A percentile compares a stretch with the other conserved stretches of the same genome.
phyloP scores from a whole-genome alignment of 2,329 filamentous ascomycete species.

The Emmonsia crescens region DNA sequence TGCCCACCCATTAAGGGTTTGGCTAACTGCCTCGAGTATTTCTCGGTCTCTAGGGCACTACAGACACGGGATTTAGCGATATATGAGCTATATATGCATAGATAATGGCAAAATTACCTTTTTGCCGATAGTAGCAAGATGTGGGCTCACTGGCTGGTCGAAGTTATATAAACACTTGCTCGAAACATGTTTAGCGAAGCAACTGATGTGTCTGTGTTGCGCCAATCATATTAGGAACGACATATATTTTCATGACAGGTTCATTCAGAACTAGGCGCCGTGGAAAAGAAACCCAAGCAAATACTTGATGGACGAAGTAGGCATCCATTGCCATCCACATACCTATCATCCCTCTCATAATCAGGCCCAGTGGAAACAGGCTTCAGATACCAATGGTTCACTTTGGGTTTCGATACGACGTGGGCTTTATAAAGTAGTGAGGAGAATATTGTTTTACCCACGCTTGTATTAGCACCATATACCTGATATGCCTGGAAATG shows the following conservation, averaged over 20 bases:
- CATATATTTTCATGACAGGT: background rate
- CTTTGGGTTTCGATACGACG: slow-evolving; percentile 32
- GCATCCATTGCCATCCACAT: slow-evolving; percentile 12
- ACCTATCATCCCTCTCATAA: slow-evolving; percentile 61
- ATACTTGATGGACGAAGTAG: background rate
- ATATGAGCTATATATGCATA: background rate
- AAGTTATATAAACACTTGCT: slow-evolving; percentile 61
- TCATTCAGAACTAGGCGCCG: background rate
- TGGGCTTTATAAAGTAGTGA: slow-evolving; percentile 59
- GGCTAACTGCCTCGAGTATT: slow-evolving; percentile 41
- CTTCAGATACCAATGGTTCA: slow-evolving; percentile 55
- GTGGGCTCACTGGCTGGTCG: slow-evolving; percentile 63
- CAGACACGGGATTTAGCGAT: background rate
- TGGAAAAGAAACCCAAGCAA: background rate
- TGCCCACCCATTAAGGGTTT: slow-evolving; percentile 26
- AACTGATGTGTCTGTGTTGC: slow-evolving; percentile 48
- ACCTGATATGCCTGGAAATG: slow-evolving; percentile 61
- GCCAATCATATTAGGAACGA: background rate
- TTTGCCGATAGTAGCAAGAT: slow-evolving; percentile 53
- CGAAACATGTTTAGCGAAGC: slow-evolving; percentile 45
- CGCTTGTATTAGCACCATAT: slow-evolving; percentile 73
- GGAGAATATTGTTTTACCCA: slow-evolving; percentile 74
- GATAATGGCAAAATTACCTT: slow-evolving; percentile 24
- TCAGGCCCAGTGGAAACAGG: slow-evolving; percentile 67
- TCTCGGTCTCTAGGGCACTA: slow-evolving; percentile 43